Evolutionary conservation across 306 rosid species (phyloP).

Genomic region (Trichosanthes truncata): DNA sequence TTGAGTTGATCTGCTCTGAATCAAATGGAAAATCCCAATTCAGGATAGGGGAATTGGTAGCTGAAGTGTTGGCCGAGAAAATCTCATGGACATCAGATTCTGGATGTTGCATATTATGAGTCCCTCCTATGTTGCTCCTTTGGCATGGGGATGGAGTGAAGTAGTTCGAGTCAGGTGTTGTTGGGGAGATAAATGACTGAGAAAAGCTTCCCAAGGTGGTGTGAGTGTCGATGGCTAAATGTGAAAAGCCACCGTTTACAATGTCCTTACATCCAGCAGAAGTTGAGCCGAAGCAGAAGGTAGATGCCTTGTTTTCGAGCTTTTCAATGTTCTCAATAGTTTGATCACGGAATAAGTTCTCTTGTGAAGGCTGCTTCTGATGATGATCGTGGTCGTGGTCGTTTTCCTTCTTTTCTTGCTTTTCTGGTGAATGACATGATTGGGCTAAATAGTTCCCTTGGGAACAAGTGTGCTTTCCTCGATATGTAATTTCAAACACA

Average conservation of each 20-base stretch:
- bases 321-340: conserved; percentile 7
- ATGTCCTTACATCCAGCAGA: conserved; percentile 26
- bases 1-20: conserved; percentile 29
- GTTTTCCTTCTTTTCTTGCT: conserved; percentile 31
- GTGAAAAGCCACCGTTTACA: conserved; percentile 7
- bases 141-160: conserved; percentile 28
- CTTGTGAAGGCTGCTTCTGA: not conserved
- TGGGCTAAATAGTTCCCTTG: conserved; percentile 33
- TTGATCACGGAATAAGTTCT: conserved; percentile 18
- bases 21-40: conserved; percentile 55
- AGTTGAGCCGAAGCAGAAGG: conserved; percentile 54
- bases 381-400: not conserved
- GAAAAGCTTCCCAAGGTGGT: conserved; percentile 27
- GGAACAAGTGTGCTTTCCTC: conserved; percentile 74
- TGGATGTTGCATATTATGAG: conserved; percentile 15
- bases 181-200: conserved; percentile 31
- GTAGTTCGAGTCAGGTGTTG: conserved; percentile 32
- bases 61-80: conserved; percentile 52
- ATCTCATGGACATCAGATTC: conserved; percentile 50
- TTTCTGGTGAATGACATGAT: conserved; percentile 44
- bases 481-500: conserved; percentile 68
- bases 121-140: conserved; percentile 14
- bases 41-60: conserved; percentile 46
- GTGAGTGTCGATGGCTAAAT: conserved; percentile 1
- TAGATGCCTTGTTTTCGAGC: conserved; percentile 21